Conservation (phyloP, 441 rosid species). For the Isatis lusitanica region DNA sequence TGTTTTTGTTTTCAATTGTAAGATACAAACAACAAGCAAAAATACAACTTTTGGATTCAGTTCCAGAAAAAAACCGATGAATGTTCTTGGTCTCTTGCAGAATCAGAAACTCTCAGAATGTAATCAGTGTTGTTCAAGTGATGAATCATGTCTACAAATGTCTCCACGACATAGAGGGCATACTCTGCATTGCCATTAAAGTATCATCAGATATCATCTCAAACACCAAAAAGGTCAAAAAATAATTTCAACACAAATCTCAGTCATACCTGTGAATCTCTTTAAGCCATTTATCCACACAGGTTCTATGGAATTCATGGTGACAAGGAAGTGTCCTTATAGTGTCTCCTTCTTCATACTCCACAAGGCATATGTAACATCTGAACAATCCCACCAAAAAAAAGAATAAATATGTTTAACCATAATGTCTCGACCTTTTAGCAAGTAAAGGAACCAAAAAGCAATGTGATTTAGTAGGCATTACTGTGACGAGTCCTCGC, state of each 20-base stretch:
- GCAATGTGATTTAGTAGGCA: conserved; percentile 27
- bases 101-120: conserved; percentile 16
- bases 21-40: conserved; percentile 27
- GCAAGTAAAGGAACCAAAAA: not conserved
- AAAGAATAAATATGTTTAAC: not conserved
- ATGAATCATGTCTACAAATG: conserved; percentile 63
- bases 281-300: conserved; percentile 96
- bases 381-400: conserved; percentile 36
- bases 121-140: conserved; percentile 40
- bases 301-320: conserved; percentile 82
- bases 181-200: conserved; percentile 57
- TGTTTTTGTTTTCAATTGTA: not conserved
- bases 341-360: conserved; percentile 90
- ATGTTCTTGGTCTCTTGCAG: conserved; percentile 19
- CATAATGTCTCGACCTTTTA: not conserved
- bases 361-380: conserved; percentile 96
- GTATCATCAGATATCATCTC: conserved; percentile 19
- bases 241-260: not conserved
- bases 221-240: not conserved
- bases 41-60: conserved; percentile 27
- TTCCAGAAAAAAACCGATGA: conserved; percentile 1
- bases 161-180: conserved; percentile 97
- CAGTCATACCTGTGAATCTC: conserved; percentile 88
- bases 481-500: conserved; percentile 83
- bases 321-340: conserved; percentile 86